Evolutionary conservation across 441 rosid species (phyloP), one percentile per base, ranked within the genome.

Genomic region (Breynia disticha): DNA sequence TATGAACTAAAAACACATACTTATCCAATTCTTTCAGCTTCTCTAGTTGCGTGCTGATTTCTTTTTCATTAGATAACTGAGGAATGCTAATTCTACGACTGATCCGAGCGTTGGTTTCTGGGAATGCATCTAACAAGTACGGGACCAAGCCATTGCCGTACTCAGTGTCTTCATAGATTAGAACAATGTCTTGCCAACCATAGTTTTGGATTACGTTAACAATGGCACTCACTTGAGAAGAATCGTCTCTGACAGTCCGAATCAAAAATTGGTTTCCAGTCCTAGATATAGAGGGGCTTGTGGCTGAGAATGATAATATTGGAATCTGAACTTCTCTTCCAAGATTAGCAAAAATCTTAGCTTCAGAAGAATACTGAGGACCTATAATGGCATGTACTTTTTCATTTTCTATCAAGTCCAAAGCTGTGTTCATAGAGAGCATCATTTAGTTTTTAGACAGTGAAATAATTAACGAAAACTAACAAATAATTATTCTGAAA

Each of bases 361-460:
- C 72, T 61, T 78, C 61, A 21, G 53, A 39, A 22, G 81, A 78
- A 21, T 4, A 55, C 28, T 18, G 64, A 35, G 83, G 83, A 22
- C 83, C 87, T 3, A 81, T 57, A 12, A 81, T 76, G 41, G 74
- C 80, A 7, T 68, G 61, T 61, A 72, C 77, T 72, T 70, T 28
- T 61, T 71, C 70, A 39, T 65, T 73, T 22, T 75, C 60, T 10
- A 75, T 63, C 52, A 80, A 70, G 43, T 74, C 78, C 16, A 74
- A 2, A 24, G 75, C 87, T 78, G 76, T 39, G 54, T 60, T 41
- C 46, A 37, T 37, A n/a, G n/a, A n/a, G n/a, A n/a, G n/a, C n/a
- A n/a, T n/a, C n/a, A n/a, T n/a, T n/a, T n/a, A n/a, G n/a, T n/a
- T n/a, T n/a, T n/a, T n/a, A n/a, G n/a, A n/a, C n/a, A n/a, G n/a